Conservation (phyloP, 2,329 filamentous ascomycete genomes). For the Elsinoe necatrix region DNA sequence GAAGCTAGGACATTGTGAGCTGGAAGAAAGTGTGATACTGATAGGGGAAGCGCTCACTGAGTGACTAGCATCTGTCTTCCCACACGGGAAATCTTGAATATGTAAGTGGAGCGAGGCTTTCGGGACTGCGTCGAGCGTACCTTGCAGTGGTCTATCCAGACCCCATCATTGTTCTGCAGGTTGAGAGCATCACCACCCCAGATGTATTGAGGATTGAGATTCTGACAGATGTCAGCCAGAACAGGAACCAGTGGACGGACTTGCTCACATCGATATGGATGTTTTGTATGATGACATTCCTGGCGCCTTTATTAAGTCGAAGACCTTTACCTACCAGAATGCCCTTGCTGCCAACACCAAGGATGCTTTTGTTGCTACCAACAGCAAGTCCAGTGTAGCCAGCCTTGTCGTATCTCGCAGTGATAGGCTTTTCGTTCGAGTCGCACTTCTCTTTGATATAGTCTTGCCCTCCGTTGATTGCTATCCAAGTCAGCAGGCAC, state of each 20-base stretch:
- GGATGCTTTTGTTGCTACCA: slow-evolving; percentile 35
- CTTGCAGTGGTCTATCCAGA: slow-evolving; percentile 33
- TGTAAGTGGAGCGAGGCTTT: not conserved
- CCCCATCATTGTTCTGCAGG: slow-evolving; percentile 28
- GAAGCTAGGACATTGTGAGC: slow-evolving; percentile 49
- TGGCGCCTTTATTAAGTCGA: slow-evolving; percentile 31
- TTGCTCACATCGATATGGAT: slow-evolving; percentile 27
- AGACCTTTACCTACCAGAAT: slow-evolving; percentile 38
- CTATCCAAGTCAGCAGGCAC: not conserved
- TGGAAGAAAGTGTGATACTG: slow-evolving; percentile 50
- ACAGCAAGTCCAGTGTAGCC: slow-evolving; percentile 28
- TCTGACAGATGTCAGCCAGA: slow-evolving; percentile 3
- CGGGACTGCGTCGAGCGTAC: too few species aligned
- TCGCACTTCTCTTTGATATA: slow-evolving; percentile 47
- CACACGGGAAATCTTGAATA: not conserved
- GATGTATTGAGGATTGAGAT: slow-evolving; percentile 32
- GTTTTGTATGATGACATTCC: slow-evolving; percentile 48
- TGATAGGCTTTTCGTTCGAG: slow-evolving; percentile 35
- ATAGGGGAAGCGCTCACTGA: slow-evolving; percentile 19
- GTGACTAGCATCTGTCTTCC: slow-evolving; percentile 27
- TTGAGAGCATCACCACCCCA: slow-evolving; percentile 35
- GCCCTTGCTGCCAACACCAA: slow-evolving; percentile 33
- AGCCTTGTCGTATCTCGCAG: slow-evolving; percentile 28
- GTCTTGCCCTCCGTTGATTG: slow-evolving; percentile 31
- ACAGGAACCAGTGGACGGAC: not conserved